These are phyloP conservation scores for Microbotryum scabiosae DNA, from an alignment of 1,284 basidiomycete species.

Conservation along the genomic window DNA sequence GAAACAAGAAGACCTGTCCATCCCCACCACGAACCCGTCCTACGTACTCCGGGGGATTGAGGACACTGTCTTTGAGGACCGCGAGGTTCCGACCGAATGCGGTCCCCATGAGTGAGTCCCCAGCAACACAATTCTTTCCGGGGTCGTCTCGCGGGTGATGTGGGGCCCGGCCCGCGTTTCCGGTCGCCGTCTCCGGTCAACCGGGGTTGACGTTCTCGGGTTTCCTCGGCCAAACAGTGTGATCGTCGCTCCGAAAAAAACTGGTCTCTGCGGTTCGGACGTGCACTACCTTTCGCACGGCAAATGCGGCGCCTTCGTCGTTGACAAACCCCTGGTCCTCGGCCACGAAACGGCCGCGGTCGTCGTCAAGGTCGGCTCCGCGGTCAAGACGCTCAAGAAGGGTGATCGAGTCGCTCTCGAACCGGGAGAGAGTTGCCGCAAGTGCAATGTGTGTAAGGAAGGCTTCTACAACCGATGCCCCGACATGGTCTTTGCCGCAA, in stretches of 20 bases:
- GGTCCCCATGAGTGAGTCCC: conserved; percentile 22
- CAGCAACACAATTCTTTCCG: not conserved
- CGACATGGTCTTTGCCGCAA: conserved; percentile 66
- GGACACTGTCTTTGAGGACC: conserved; percentile 64
- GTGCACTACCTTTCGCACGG: conserved; percentile 70
- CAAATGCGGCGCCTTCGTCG: conserved; percentile 49
- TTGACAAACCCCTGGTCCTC: conserved; percentile 42
- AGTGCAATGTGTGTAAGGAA: conserved; percentile 46
- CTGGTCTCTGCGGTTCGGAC: conserved; percentile 84
- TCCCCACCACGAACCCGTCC: conserved; percentile 51
- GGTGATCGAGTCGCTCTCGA: conserved; percentile 72
- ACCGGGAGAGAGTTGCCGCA: conserved; percentile 48
- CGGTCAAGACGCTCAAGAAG: conserved; percentile 62
- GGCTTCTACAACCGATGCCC: conserved; percentile 58
- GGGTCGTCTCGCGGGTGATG: not conserved
- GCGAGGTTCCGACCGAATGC: conserved; percentile 55
- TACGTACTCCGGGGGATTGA: conserved; percentile 68
- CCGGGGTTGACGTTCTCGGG: no score
- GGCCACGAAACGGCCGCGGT: conserved; percentile 56
- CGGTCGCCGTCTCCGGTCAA: no score
- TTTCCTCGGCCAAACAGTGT: conserved; percentile 43
- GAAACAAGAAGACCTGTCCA: not conserved
- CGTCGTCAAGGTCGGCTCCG: conserved; percentile 51
- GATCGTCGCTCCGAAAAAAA: conserved; percentile 84
- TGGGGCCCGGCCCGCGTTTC: not conserved